Evolutionary conservation across 83 land plant species (phyloP).

Genomic region (Picea abies): DNA sequence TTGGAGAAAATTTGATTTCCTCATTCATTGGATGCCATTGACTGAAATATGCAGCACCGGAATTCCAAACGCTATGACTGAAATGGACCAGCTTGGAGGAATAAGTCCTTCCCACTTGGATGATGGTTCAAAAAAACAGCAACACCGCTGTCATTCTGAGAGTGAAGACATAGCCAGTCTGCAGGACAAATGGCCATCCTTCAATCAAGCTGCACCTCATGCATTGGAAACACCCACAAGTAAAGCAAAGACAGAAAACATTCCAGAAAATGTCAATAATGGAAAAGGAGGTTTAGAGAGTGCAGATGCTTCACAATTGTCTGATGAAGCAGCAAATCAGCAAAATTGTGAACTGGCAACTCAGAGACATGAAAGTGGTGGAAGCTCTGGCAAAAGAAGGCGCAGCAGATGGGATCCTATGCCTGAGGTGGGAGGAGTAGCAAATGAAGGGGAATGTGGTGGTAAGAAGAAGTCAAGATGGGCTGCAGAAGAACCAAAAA

Average conservation of each 20-base stretch:
- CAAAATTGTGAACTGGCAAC: not conserved
- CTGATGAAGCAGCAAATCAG: not conserved
- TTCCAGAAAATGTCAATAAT: not conserved
- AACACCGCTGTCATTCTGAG: not conserved
- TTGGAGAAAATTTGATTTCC: not conserved
- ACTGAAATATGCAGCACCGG: not conserved
- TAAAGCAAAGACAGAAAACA: not conserved
- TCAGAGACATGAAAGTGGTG: slow-evolving; percentile 9
- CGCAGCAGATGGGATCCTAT: slow-evolving; percentile 13
- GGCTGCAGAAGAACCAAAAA: slow-evolving; percentile 16
- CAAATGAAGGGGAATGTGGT: not conserved
- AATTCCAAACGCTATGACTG: not conserved
- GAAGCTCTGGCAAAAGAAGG: slow-evolving; percentile 35
- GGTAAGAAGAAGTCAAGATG: slow-evolving; percentile 31
- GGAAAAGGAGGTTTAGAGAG: not conserved
- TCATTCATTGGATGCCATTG: not conserved
- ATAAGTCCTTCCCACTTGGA: not conserved
- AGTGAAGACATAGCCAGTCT: too few species aligned
- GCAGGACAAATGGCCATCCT: too few species aligned
- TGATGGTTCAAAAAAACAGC: not conserved
- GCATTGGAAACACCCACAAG: too few species aligned
- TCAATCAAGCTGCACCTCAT: too few species aligned
- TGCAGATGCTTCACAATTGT: not conserved
- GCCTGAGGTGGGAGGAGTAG: not conserved
- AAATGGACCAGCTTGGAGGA: not conserved